Conservation (phyloP, 202 grass and related monocot species). For the Saccharum hybrid region DNA sequence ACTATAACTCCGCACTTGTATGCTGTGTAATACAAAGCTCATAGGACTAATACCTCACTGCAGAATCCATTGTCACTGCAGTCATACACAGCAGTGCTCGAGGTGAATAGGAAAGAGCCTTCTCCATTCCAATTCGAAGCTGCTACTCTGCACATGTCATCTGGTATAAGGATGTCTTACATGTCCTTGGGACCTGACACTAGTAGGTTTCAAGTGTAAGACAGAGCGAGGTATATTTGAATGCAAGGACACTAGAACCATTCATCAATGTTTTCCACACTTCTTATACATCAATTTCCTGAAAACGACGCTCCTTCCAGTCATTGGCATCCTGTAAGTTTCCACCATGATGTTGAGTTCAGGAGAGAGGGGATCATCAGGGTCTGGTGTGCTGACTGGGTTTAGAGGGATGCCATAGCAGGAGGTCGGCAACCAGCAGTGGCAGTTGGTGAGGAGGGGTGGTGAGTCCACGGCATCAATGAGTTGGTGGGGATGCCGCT, state of each 20-base stretch:
- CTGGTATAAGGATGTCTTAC: constrained; percentile 32
- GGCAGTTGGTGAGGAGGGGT: not conserved
- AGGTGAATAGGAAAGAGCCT: constrained; percentile 92
- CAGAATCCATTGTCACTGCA: constrained; percentile 76
- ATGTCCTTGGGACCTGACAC: constrained; percentile 32
- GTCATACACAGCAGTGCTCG: constrained; percentile 81
- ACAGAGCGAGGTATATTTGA: constrained; percentile 30
- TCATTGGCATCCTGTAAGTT: not conserved
- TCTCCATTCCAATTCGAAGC: constrained; percentile 86
- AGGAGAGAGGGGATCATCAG: not conserved
- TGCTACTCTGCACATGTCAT: constrained; percentile 64
- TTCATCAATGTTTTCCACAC: constrained; percentile 19
- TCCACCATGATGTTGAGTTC: not conserved
- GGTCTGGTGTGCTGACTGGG: not conserved
- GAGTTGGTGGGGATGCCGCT: not conserved
- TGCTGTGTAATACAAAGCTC: constrained; percentile 32
- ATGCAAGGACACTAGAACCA: not conserved
- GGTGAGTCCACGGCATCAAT: not conserved
- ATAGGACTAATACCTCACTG: constrained; percentile 59
- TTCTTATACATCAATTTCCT: not conserved
- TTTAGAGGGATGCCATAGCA: not conserved
- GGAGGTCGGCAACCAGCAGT: not conserved
- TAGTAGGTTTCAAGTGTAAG: not conserved
- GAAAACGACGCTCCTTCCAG: not conserved
- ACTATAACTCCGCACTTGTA: constrained; percentile 14